Percentiles rank a stretch among this genome's conserved stretches.
These are phyloP conservation scores for Leptographium galeiforme DNA, from an alignment of 2,329 filamentous ascomycete genomes.

Conservation along the genomic window DNA sequence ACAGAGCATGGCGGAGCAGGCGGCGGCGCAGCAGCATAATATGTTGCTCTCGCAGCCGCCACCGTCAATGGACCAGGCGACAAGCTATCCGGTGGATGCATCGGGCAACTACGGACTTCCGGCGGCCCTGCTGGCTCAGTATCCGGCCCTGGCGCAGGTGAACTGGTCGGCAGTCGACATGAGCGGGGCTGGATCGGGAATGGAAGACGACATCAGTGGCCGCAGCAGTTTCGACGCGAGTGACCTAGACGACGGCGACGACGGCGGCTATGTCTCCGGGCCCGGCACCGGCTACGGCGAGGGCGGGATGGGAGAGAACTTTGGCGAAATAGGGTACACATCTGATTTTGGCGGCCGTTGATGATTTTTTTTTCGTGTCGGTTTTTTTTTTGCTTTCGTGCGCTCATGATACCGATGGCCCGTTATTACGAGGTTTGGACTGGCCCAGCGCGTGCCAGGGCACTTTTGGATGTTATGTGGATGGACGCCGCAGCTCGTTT, in stretches of 20 bases:
- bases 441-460: too few relatives aligned
- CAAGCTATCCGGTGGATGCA: slow-evolving; percentile 43
- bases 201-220: slow-evolving; percentile 65
- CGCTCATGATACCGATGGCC: neutral
- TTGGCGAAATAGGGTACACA: slow-evolving; percentile 38
- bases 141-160: slow-evolving; percentile 80
- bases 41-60: slow-evolving; percentile 40
- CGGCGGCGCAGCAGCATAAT: slow-evolving; percentile 33
- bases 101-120: slow-evolving; percentile 58
- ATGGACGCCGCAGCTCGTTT: neutral
- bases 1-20: slow-evolving; percentile 48
- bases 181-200: slow-evolving; percentile 54
- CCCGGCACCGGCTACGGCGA: slow-evolving; percentile 47
- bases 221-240: slow-evolving; percentile 72
- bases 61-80: slow-evolving; percentile 45
- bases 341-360: slow-evolving; percentile 39
- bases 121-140: slow-evolving; percentile 77
- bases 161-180: slow-evolving; percentile 62
- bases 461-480: neutral
- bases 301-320: slow-evolving; percentile 41
- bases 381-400: neutral
- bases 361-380: neutral
- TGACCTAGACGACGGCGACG: slow-evolving; percentile 62
- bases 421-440: neutral
- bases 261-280: slow-evolving; percentile 52